Evolutionary conservation across 2,329 filamentous ascomycete species (phyloP), one percentile per base, ranked within the genome.

Genomic region (Aureobasidium melanogenum): DNA sequence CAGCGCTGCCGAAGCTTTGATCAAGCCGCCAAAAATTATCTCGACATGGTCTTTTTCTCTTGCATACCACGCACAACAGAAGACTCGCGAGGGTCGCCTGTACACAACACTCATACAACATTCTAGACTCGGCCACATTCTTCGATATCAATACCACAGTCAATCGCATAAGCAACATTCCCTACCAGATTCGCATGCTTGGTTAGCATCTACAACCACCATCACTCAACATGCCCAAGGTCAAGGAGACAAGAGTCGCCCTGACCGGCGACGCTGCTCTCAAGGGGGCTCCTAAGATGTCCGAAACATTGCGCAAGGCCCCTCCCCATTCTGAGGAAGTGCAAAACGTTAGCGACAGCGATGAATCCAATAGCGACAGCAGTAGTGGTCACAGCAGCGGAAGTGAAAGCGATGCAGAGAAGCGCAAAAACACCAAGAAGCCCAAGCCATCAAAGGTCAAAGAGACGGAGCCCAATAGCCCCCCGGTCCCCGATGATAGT

Each of bases 161-260:
- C 48, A 15, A 15, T 8, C 12, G 15, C n/a, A 12, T 10, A 9
- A 32, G 3, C 22, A 34, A 17, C 52, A 56, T 14, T 7, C 6
- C 28, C 14, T 12, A 17, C 28, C 28, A 10, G 5, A 34, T 3
- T 24, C 19, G 34, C 19, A 47, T 57, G 39, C 38, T 41, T 34
- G 41, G 17, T 44, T 56, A 56, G 52, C 38, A 43, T 44, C 22
- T 22, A 36, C 28, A 44, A 43, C 15, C 54, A 58, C 39, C 15
- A 58, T n/a, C 22, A 26, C 22, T 44, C 39, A 65, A 64, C 17
- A 74, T 73, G 71, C 70, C 69, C 59, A 71, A 72, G 63, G 62
- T 67, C 43, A 74, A 71, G 61, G 69, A 67, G 65, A 73, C 72
- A 10, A 66, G 65, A 22, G 69, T 75, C 30, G 70, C 73, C 17